A percentile compares a stretch with the other conserved stretches of the same genome.
phyloP scores from a whole-genome alignment of 1,139 yeast species.

The Pichia sp. region DNA sequence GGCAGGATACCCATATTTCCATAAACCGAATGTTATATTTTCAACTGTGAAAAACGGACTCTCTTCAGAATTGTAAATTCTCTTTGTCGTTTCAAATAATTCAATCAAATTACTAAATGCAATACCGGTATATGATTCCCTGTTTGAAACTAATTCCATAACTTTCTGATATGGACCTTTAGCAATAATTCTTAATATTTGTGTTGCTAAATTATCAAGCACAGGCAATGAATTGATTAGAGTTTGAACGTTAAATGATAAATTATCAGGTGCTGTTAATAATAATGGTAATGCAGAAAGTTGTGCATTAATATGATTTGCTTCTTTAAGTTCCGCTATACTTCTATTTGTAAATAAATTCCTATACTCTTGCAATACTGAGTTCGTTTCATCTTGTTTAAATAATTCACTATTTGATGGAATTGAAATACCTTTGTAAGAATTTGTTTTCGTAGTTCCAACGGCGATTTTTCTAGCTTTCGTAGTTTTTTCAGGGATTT shows the following conservation, averaged over 20 bases:
- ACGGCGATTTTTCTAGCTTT: not conserved
- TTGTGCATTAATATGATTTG: constrained; percentile 42
- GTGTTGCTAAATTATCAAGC: constrained; percentile 69
- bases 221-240: constrained; percentile 62
- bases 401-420: constrained; percentile 38
- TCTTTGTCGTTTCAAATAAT: constrained; percentile 66
- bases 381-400: constrained; percentile 25
- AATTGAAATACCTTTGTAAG: constrained; percentile 29
- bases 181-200: constrained; percentile 61
- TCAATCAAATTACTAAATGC: constrained; percentile 67
- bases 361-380: constrained; percentile 24
- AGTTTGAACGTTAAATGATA: constrained; percentile 56
- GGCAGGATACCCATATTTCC: constrained; percentile 57
- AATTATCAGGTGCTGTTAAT: constrained; percentile 46
- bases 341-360: constrained; percentile 19
- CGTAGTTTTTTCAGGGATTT: too few species aligned
- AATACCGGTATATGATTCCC: constrained; percentile 65
- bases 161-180: constrained; percentile 69
- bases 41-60: constrained; percentile 62
- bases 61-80: constrained; percentile 50
- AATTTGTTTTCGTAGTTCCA: constrained; percentile 17
- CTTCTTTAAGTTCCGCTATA: constrained; percentile 13
- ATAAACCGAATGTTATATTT: constrained; percentile 46
- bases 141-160: constrained; percentile 62
- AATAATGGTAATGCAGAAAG: constrained; percentile 54